Conservation (phyloP, 306 rosid genomes). For the Pueraria montana region DNA sequence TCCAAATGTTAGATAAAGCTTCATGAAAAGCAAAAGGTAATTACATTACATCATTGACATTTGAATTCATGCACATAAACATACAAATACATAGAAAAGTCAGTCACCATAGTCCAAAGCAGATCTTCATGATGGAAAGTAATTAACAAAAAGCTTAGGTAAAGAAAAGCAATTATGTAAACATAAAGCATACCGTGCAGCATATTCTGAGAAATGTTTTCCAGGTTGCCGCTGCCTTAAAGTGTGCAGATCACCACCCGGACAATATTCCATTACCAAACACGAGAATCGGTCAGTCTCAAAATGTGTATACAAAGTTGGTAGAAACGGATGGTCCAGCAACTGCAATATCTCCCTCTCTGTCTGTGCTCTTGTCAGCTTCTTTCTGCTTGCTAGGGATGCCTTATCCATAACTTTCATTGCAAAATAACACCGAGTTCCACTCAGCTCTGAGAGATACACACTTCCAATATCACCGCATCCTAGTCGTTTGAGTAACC, state of each 20-base stretch:
- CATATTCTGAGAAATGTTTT: conserved; percentile 98
- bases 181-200: conserved; percentile 82
- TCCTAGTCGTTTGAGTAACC: conserved; percentile 91
- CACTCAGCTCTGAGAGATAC: conserved; percentile 97
- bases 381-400: conserved; percentile 95
- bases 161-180: conserved; percentile 35
- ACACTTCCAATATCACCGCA: conserved; percentile 99
- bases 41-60: conserved; percentile 28
- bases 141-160: conserved; percentile 27
- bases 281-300: conserved; percentile 97
- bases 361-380: conserved; percentile 95
- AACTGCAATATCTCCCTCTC: conserved; percentile 97
- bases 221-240: conserved; percentile 99
- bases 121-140: conserved; percentile 15
- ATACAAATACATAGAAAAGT: conserved; percentile 15
- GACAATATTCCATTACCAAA: conserved; percentile 99
- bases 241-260: conserved; percentile 98
- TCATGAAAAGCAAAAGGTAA: conserved; percentile 19
- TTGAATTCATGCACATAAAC: conserved; percentile 29
- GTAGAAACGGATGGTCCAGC: conserved; percentile 99
- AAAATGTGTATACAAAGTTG: conserved; percentile 95
- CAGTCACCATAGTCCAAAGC: neutral
- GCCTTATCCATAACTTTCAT: conserved; percentile 99
- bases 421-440: conserved; percentile 92
- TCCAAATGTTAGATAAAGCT: conserved; percentile 2